Evolutionary conservation across 1,284 basidiomycete species (phyloP), one percentile per base, ranked within the genome.

Genomic region (Fomitopsis pinicola): DNA sequence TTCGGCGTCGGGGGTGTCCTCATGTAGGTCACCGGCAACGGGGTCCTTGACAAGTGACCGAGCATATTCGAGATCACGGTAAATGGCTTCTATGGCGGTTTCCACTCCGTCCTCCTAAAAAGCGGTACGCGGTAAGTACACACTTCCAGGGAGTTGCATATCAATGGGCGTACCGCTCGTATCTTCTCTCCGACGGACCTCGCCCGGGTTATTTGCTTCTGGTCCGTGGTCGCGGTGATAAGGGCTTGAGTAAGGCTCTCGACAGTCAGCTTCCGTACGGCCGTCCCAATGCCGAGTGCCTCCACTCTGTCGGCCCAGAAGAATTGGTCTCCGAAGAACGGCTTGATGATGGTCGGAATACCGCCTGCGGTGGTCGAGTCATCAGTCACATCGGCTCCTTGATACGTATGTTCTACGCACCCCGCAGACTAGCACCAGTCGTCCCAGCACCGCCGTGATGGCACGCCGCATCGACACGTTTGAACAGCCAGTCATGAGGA

Each of bases 361-460:
- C 95, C 94, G 61, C 94, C 94, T 94, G 52, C 28, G 66, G 19
- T 58, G 64, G 14, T 15, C 38, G 9, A 40, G 12, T 30, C 14
- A 17, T 50, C 2, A 50, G 9, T 33, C 30, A 8, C 3, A 28
- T 30, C 22, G 28, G 48, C 30, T 15, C 6, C 28, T 50, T 5
- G 3, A 22, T 15, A 33, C 7, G 28, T 50, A 50, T 54, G 17
- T 36, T 70, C 57, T 68, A 60, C 45, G 55, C 64, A 92, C 92
- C 92, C 79, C 94, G 81, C 61, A 98, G 77, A 76, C 92, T 95
- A 9, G 97, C 97, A 12, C 96, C 96, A 0, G 94, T 94, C 0
- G 97, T 98, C 19, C 97, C 97, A 5, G 97, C 95, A 57, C 97
- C 97, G 62, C 97, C 95, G 71, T 99, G 97, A 79, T 99, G 97